These are phyloP conservation scores for Solanum ahanhuiri DNA, from an alignment of 257 asterid species.

Conservation along the genomic window DNA sequence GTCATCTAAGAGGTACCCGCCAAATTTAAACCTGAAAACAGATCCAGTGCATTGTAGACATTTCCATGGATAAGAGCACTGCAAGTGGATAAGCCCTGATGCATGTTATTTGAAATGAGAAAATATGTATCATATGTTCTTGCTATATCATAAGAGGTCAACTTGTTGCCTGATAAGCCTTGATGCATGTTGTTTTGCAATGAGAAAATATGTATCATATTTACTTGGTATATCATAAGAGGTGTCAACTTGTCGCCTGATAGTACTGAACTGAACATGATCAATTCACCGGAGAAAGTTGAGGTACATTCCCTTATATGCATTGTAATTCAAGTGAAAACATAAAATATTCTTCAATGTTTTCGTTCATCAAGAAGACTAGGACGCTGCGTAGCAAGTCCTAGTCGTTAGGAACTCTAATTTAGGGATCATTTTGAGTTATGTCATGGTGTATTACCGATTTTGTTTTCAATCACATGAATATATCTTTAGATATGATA, in stretches of 20 bases:
- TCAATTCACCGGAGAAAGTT: conserved; percentile 24
- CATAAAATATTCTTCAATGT: conserved; percentile 8
- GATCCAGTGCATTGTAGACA: conserved; percentile 2
- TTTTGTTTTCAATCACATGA: neutral
- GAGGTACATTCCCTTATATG: neutral
- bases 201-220: neutral
- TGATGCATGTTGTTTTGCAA: conserved; percentile 33
- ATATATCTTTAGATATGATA: neutral
- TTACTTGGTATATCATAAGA: conserved; percentile 17
- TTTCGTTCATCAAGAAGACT: no score
- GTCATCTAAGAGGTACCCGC: conserved; percentile 60
- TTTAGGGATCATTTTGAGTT: no score
- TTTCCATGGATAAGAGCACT: conserved; percentile 32
- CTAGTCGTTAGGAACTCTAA: no score
- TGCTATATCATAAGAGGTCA: conserved; percentile 28
- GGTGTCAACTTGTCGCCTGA: conserved; percentile 30
- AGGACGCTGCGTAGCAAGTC: no score
- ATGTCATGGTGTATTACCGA: no score
- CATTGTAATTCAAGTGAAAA: neutral
- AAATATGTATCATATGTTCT: neutral
- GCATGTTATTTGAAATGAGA: conserved; percentile 28
- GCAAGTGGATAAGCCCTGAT: conserved; percentile 50
- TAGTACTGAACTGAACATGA: conserved; percentile 47
- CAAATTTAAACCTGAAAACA: conserved; percentile 19
- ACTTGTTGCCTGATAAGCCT: conserved; percentile 26